Conservation (phyloP, 106 monocot species). For the Apostasia shenzhenica region DNA sequence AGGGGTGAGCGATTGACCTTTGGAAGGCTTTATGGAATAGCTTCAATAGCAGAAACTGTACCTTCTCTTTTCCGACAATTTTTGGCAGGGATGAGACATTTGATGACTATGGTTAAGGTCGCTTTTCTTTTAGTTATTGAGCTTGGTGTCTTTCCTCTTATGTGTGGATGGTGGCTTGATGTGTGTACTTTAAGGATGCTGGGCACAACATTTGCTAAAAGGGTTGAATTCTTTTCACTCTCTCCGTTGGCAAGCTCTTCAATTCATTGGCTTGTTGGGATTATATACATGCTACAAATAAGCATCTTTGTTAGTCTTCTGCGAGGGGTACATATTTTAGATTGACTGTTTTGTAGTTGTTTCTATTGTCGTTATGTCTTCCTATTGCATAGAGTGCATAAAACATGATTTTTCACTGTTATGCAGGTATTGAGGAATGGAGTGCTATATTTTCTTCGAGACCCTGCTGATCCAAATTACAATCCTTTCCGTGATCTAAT, state of each 20-base stretch:
- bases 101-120: slow-evolving; percentile 98
- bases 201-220: slow-evolving; percentile 69
- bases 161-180: slow-evolving; percentile 99
- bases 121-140: slow-evolving; percentile 97
- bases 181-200: slow-evolving; percentile 93
- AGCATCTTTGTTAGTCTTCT: slow-evolving; percentile 98
- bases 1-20: slow-evolving; percentile 75
- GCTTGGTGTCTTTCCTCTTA: slow-evolving; percentile 90
- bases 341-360: neutral
- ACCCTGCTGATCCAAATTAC: slow-evolving; percentile 99
- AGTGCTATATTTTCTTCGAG: slow-evolving; percentile 94
- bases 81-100: slow-evolving; percentile 67
- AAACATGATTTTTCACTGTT: neutral
- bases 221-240: slow-evolving; percentile 83
- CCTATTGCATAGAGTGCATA: too few relatives aligned
- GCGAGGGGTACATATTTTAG: slow-evolving; percentile 63
- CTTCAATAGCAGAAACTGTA: slow-evolving; percentile 63
- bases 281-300: slow-evolving; percentile 98
- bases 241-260: slow-evolving; percentile 80
- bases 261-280: slow-evolving; percentile 98
- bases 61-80: slow-evolving; percentile 82
- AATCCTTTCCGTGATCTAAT: slow-evolving; percentile 96
- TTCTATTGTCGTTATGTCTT: neutral
- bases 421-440: slow-evolving; percentile 83
- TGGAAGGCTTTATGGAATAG: slow-evolving; percentile 78